Evolutionary conservation across 2,329 filamentous ascomycete genomes (phyloP), one percentile per base, ranked within the genome.

Genomic region (Stagonosporopsis cucurbitacearum): DNA sequence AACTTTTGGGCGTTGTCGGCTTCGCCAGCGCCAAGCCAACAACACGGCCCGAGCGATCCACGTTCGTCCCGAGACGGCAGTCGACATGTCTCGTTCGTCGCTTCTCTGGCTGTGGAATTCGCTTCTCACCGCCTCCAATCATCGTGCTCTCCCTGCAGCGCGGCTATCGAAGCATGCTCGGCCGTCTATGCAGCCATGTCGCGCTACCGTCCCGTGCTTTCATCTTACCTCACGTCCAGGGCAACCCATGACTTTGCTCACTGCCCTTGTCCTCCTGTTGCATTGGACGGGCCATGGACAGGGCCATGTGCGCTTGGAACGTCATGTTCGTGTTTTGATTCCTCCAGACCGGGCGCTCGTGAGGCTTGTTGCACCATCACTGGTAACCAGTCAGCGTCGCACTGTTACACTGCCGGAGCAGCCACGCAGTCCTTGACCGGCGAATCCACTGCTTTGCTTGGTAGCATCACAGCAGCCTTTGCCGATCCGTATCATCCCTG

Each of bases 101-200:
- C 36, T 42, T 17, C 42, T 26, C 42, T 36, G 13, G 20, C 48
- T 26, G 36, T 28, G 6, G 7, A 20, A 19, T 35, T 36, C 33
- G 37, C 48, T 47, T 30, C 36, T 52, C 54, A 53, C 54, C 49
- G 49, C 54, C 45, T 45, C 40, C 49, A 57, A 49, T 57, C 32
- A 53, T 41, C 20, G 43, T 49, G 39, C 49, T 40, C 37, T 39
- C 26, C 26, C 48, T 57, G 54, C 54, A 52, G 19, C 47, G 48
- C 53, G 53, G 53, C 53, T 56, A 56, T 56, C 47, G 41, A 2
- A 39, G 46, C 42, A 47, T 56, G 47, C 53, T 56, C 37, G 53
- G 42, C 47, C 53, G 32, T 35, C 48, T 32, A 47, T 56, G 53
- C 53, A 56, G 43, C 47, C 53, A 56, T 43, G 19, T 42, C 37